Evolutionary conservation across 1,139 yeast genomes (phyloP).

Genomic region (Magnusiomyces magnusii): DNA sequence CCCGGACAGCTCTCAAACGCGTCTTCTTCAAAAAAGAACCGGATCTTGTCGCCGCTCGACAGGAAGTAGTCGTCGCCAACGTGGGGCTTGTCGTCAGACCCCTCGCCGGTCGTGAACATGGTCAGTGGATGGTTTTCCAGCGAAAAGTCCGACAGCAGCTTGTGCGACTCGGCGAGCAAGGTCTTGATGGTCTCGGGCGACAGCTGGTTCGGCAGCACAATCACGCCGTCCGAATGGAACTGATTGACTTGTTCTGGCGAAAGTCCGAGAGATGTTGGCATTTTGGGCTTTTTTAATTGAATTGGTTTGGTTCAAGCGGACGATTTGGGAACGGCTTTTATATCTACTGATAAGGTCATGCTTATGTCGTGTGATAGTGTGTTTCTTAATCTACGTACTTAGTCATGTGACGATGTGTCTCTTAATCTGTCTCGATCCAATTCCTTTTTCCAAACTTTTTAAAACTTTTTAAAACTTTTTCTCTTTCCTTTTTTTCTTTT

Average conservation of each 20-base stretch:
- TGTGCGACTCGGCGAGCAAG: conserved; percentile 41
- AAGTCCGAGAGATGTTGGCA: conserved; percentile 19
- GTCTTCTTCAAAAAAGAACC: conserved; percentile 65
- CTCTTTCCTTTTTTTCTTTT: no score
- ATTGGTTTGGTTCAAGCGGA: no score
- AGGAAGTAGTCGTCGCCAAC: conserved; percentile 70
- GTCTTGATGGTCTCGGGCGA: conserved; percentile 34
- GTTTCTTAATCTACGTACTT: no score
- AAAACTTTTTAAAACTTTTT: no score
- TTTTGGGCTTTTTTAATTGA: no score
- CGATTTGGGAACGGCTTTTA: no score
- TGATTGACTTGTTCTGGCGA: conserved; percentile 28
- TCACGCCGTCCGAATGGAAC: conserved; percentile 53
- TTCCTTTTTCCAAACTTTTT: no score
- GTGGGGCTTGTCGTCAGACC: conserved; percentile 43
- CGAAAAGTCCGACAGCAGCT: conserved; percentile 45
- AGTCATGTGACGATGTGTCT: no score
- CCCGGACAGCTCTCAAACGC: conserved; percentile 39
- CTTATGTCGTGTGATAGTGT: no score
- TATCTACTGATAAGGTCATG: no score
- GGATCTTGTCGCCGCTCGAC: conserved; percentile 59
- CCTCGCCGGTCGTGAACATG: conserved; percentile 54
- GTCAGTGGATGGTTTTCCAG: conserved; percentile 60
- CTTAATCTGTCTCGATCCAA: no score
- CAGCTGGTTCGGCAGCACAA: conserved; percentile 53